Base-by-base conservation (phyloP, 1,284 basidiomycete species). In the Moesziomyces sp. region DNA sequence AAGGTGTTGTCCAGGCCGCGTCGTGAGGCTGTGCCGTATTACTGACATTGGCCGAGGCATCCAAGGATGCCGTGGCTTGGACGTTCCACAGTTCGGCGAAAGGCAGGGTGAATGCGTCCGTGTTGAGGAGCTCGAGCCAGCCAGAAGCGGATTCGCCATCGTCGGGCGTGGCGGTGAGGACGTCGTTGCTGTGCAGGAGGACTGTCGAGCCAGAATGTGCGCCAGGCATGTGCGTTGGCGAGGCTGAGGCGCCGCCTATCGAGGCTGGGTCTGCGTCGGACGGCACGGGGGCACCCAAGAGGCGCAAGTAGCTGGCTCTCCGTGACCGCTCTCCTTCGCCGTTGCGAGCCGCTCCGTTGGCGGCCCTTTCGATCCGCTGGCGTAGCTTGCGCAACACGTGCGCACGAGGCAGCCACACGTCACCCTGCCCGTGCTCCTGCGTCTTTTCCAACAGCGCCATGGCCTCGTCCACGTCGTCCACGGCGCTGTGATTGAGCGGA, bases 391-490 rank as follows among this genome's bases (percentile, higher is more conserved):
- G 14, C 44, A 54, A 46, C 11, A 54, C 52, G 30, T 54, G 43
- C n/a, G 52, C 43, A 24, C 45, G 44, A 42, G 52, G 52, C 30
- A 34, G 30, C 52, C 52, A 54, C 21, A 54, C 52, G 7, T 24
- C 24, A 46, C 28, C 24, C 38, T 10, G 44, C 4, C 52, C 52
- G 21, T 54, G 52, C 34, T 54, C 52, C 7, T 46, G 43, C 18
- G 48, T 49, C 49, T 46, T 44, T 26, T 58, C 42, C 21, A 58
- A 48, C 21, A 58, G 48, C 16, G 23, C 28, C 28, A 58, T 43
- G n/a, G 56, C 56, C 23, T 58, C 43, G 42, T 49, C 56, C 6
- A 58, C 56, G 21, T 58, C 56, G 18, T 58, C 48, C 10, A 28
- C 38, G 19, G 56, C 56, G 47, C 48, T 58, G 44, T 44, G 44